A percentile compares a stretch with the other conserved stretches of the same genome.
phyloP scores from a whole-genome alignment of 176 grass and related monocot genomes.

The Avena insularis region DNA sequence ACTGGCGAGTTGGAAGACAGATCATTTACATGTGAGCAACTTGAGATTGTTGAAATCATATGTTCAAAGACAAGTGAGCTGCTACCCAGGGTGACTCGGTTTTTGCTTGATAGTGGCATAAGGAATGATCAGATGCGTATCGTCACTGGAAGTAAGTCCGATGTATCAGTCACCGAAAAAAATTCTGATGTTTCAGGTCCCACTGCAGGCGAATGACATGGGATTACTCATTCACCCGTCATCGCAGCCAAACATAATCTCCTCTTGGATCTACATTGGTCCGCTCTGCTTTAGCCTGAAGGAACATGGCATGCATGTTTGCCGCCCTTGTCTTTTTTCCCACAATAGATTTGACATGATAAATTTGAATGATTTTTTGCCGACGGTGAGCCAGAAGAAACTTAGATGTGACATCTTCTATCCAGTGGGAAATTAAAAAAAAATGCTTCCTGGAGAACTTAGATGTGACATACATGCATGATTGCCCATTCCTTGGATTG shows the following conservation, averaged over 20 bases:
- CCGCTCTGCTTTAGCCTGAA: background rate
- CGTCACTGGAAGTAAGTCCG: background rate
- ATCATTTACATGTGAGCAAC: constrained; percentile 41
- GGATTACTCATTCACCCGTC: no score
- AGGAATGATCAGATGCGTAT: background rate
- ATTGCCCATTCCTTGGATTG: background rate
- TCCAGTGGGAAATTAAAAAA: background rate
- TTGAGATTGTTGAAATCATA: constrained; percentile 33
- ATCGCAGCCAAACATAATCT: background rate
- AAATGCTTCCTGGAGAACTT: background rate
- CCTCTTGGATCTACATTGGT: background rate
- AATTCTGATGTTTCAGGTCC: background rate
- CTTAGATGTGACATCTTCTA: background rate
- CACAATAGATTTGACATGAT: background rate
- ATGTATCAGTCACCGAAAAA: no score
- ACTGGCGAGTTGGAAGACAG: background rate
- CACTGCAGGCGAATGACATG: background rate
- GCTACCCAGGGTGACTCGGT: background rate
- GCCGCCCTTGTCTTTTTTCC: background rate
- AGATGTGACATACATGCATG: background rate
- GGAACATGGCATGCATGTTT: background rate
- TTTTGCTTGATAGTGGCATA: constrained; percentile 33
- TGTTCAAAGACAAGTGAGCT: background rate
- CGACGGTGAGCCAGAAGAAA: background rate
- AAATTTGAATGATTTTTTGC: background rate